phyloP scores from a whole-genome alignment of 164 flowering plant genomes.

The Vitis labrusca region DNA sequence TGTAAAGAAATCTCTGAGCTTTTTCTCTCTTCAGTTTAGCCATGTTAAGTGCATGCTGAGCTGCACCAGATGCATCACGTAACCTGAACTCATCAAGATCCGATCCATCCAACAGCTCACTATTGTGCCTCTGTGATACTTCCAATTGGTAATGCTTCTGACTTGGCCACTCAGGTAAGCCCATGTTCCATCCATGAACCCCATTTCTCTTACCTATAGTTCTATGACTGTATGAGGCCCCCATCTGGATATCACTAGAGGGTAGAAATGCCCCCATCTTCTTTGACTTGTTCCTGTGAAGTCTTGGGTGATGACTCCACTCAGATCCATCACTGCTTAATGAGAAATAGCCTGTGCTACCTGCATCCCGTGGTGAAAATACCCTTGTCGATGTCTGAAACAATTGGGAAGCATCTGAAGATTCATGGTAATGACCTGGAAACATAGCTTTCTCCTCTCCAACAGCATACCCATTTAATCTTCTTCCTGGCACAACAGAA shows the following conservation, averaged over 20 bases:
- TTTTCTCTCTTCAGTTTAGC: constrained; percentile 84
- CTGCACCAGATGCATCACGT: constrained; percentile 86
- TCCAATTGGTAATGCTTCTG: constrained; percentile 40
- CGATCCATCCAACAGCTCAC: constrained; percentile 46
- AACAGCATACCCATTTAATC: constrained; percentile 46
- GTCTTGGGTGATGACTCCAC: constrained; percentile 41
- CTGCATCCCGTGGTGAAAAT: constrained; percentile 56
- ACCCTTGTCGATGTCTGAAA: constrained; percentile 41
- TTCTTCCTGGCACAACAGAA: constrained; percentile 53
- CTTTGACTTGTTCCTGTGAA: constrained; percentile 51
- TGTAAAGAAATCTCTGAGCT: constrained; percentile 69
- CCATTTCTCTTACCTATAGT: constrained; percentile 46
- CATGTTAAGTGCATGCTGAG: constrained; percentile 66
- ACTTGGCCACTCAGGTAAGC: constrained; percentile 48
- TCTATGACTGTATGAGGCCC: constrained; percentile 35
- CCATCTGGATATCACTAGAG: constrained; percentile 28
- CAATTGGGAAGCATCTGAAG: constrained; percentile 57
- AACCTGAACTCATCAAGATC: constrained; percentile 77
- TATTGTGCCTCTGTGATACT: constrained; percentile 27
- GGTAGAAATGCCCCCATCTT: constrained; percentile 38
- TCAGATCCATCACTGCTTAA: constrained; percentile 48
- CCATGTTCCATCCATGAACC: constrained; percentile 39
- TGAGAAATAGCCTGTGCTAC: constrained; percentile 37
- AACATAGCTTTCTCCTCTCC: constrained; percentile 55
- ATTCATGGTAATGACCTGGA: constrained; percentile 37